Percentiles rank a stretch among this genome's conserved stretches.
Conservation (phyloP, 805 yeast genomes). For the Metschnikowia anglica region DNA sequence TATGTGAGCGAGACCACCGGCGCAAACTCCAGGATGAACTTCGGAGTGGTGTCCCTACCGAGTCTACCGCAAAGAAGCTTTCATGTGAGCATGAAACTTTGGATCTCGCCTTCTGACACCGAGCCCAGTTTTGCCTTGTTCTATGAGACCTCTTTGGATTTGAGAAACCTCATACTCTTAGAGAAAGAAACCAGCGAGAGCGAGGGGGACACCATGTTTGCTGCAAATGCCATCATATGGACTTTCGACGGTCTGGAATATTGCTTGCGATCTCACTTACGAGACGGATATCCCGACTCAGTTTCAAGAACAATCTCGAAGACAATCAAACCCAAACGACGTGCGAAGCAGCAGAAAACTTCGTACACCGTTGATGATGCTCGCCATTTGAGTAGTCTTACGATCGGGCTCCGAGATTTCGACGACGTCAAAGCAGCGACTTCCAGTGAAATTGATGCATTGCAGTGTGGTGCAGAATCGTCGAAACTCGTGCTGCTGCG, state of each 20-base stretch:
- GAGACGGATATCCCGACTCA: neutral
- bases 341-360: neutral
- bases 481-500: neutral
- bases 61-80: constrained; percentile 3
- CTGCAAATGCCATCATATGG: constrained; percentile 17
- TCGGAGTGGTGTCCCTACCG: constrained; percentile 31
- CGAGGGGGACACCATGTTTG: neutral
- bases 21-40: constrained; percentile 26
- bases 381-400: constrained; percentile 16
- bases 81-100: constrained; percentile 7
- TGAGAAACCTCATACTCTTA: constrained; percentile 10
- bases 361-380: constrained; percentile 19
- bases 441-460: constrained; percentile 21
- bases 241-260: constrained; percentile 10
- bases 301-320: neutral
- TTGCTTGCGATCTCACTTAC: constrained; percentile 11
- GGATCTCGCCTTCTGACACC: constrained; percentile 6
- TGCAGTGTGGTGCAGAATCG: neutral
- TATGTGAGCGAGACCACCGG: constrained; percentile 35
- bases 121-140: neutral
- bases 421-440: constrained; percentile 24
- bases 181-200: neutral
- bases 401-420: constrained; percentile 28
- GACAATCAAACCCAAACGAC: neutral
- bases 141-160: constrained; percentile 10